Percentiles rank a stretch among this genome's conserved stretches.
These are phyloP conservation scores for Fraxinus paxiana DNA, from an alignment of 305 asterid genomes.

Conservation along the genomic window DNA sequence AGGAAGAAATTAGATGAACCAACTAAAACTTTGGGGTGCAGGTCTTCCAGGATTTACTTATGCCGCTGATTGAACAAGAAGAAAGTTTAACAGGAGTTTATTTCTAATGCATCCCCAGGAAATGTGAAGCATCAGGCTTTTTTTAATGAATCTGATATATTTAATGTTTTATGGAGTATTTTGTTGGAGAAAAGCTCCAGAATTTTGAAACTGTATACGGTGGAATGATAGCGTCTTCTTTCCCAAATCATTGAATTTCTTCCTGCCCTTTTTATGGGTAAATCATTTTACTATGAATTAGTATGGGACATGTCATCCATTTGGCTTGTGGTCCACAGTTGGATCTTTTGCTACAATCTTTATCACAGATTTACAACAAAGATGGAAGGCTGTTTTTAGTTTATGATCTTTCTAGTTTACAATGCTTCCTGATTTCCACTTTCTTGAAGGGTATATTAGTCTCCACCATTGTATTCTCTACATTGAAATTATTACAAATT, in stretches of 20 bases:
- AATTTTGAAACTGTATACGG: neutral
- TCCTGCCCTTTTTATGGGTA: neutral
- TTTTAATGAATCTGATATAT: neutral
- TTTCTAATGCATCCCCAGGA: neutral
- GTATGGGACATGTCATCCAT: neutral
- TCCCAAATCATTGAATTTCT: neutral
- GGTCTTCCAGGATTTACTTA: neutral
- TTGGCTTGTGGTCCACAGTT: neutral
- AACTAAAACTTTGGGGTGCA: neutral
- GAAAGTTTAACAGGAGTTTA: neutral
- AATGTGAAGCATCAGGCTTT: neutral
- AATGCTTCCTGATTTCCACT: neutral
- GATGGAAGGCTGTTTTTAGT: neutral
- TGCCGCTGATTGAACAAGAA: neutral
- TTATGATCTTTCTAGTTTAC: neutral
- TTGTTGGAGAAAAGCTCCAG: neutral
- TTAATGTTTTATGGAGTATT: neutral
- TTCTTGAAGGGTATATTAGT: neutral
- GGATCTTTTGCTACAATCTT: neutral
- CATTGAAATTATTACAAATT: neutral
- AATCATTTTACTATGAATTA: neutral
- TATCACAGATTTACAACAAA: neutral
- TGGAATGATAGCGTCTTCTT: neutral
- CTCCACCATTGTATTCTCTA: neutral
- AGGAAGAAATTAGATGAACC: neutral